These are phyloP conservation scores for Groenewaldozyma auringiensis DNA, from an alignment of 1,139 yeast genomes.

Conservation along the genomic window DNA sequence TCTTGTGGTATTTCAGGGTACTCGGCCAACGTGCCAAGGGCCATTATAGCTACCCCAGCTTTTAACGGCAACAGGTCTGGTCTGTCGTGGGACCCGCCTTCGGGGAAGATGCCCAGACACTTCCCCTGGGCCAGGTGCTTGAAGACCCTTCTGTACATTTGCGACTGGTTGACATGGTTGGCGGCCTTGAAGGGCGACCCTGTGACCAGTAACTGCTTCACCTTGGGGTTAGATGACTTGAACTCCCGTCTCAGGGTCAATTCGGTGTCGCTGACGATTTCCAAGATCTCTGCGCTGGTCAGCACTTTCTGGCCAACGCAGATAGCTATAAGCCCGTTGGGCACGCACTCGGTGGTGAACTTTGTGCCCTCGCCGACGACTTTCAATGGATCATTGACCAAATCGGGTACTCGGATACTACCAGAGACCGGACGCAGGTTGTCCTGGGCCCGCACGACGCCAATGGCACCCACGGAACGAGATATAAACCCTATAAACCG, in stretches of 20 bases:
- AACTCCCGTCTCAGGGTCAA: slow-evolving; percentile 66
- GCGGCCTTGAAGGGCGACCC: slow-evolving; percentile 71
- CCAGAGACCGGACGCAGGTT: slow-evolving; percentile 58
- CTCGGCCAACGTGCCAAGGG: slow-evolving; percentile 78
- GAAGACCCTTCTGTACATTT: slow-evolving; percentile 75
- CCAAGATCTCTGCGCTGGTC: slow-evolving; percentile 47
- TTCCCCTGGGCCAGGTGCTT: slow-evolving; percentile 70
- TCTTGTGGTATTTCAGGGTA: slow-evolving; percentile 48
- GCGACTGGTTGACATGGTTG: slow-evolving; percentile 73
- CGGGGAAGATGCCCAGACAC: slow-evolving; percentile 94
- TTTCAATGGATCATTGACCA: slow-evolving; percentile 25
- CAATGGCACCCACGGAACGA: slow-evolving; percentile 69
- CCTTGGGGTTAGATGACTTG: slow-evolving; percentile 38
- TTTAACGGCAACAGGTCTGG: slow-evolving; percentile 84
- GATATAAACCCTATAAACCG: slow-evolving; percentile 70
- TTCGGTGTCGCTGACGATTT: slow-evolving; percentile 68
- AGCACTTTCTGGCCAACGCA: slow-evolving; percentile 59
- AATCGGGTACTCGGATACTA: slow-evolving; percentile 44
- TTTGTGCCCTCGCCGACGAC: slow-evolving; percentile 61
- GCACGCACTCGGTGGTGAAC: slow-evolving; percentile 58
- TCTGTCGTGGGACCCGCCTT: slow-evolving; percentile 95
- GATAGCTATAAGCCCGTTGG: slow-evolving; percentile 72
- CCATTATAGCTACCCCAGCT: slow-evolving; percentile 98
- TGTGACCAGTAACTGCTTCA: slow-evolving; percentile 29
- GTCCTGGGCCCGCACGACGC: slow-evolving; percentile 90